phyloP scores from a whole-genome alignment of 352 stramenopile genomes.

The Globisporangium paroecandrum region DNA sequence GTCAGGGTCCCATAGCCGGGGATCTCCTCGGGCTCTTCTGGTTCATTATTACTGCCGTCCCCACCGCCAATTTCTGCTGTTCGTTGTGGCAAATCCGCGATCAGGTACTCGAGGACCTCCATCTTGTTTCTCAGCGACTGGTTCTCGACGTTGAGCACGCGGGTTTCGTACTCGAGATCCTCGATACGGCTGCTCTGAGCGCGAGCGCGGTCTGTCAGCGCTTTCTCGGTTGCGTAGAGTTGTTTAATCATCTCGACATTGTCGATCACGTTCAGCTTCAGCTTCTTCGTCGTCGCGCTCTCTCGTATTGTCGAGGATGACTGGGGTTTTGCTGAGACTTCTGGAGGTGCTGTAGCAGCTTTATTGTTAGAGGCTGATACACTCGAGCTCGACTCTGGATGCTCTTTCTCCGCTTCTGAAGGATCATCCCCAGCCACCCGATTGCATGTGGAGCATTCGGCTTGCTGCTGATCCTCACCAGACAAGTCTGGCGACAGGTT shows the following conservation, averaged over 20 bases:
- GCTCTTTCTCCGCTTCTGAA: not conserved
- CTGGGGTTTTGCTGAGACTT: slow-evolving; percentile 1
- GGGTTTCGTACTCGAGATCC: slow-evolving; percentile 32
- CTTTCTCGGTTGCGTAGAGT: slow-evolving; percentile 43
- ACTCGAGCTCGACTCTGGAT: not conserved
- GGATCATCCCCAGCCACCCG: not conserved
- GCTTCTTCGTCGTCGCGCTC: slow-evolving; percentile 19
- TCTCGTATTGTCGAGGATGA: not conserved
- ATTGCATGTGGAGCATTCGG: not conserved
- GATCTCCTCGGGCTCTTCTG: slow-evolving; percentile 24
- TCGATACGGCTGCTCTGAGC: slow-evolving; percentile 23
- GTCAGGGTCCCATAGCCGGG: slow-evolving; percentile 33
- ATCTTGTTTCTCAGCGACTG: slow-evolving; percentile 53
- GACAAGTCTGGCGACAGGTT: not conserved
- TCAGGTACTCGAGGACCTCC: slow-evolving; percentile 55
- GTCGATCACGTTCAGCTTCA: slow-evolving; percentile 55
- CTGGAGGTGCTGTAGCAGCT: not conserved
- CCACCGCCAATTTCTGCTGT: not conserved
- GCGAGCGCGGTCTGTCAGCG: slow-evolving; percentile 25
- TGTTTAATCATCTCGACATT: slow-evolving; percentile 61
- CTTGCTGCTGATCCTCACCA: not conserved
- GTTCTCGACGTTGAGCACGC: slow-evolving; percentile 51
- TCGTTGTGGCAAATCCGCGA: slow-evolving; percentile 14
- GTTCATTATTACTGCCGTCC: slow-evolving; percentile 12
- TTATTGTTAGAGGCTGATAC: not conserved